phyloP scores from a whole-genome alignment of 1,284 basidiomycete genomes.

The Peniophora sp. region DNA sequence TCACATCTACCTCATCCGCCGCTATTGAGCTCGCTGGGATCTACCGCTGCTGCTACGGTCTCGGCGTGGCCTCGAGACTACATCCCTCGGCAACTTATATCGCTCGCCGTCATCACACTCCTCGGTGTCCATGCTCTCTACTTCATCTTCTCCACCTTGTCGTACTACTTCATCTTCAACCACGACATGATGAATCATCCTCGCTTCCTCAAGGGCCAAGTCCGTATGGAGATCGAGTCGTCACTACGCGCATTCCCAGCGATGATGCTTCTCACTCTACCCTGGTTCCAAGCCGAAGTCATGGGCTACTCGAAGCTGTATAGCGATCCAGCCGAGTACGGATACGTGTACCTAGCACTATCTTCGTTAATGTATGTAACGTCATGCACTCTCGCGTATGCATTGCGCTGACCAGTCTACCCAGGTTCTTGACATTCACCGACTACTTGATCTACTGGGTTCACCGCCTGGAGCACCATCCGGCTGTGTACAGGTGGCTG shows the following conservation, averaged over 20 bases:
- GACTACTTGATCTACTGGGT: conserved; percentile 93
- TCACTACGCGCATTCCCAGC: conserved; percentile 76
- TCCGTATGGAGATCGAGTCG: conserved; percentile 74
- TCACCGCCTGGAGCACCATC: conserved; percentile 87
- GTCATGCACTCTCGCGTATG: neutral
- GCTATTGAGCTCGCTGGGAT: conserved; percentile 17
- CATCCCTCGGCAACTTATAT: conserved; percentile 72
- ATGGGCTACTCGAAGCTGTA: conserved; percentile 83
- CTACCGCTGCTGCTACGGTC: conserved; percentile 16
- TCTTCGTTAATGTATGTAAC: conserved; percentile 55
- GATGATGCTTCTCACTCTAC: conserved; percentile 80
- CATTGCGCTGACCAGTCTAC: conserved; percentile 3
- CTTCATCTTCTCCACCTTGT: conserved; percentile 79
- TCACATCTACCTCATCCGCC: conserved; percentile 53
- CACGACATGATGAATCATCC: conserved; percentile 96
- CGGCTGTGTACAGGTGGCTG: conserved; percentile 80
- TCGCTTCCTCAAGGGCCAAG: conserved; percentile 85
- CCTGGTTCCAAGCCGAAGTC: conserved; percentile 92
- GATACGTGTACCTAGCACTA: conserved; percentile 57
- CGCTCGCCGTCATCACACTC: conserved; percentile 70
- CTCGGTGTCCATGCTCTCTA: conserved; percentile 80
- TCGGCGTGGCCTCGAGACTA: conserved; percentile 80
- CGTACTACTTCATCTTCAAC: conserved; percentile 89
- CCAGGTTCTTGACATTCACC: conserved; percentile 83
- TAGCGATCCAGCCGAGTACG: conserved; percentile 66